Conservation (phyloP, 257 asterid species). For the Lavandula angustifolia region DNA sequence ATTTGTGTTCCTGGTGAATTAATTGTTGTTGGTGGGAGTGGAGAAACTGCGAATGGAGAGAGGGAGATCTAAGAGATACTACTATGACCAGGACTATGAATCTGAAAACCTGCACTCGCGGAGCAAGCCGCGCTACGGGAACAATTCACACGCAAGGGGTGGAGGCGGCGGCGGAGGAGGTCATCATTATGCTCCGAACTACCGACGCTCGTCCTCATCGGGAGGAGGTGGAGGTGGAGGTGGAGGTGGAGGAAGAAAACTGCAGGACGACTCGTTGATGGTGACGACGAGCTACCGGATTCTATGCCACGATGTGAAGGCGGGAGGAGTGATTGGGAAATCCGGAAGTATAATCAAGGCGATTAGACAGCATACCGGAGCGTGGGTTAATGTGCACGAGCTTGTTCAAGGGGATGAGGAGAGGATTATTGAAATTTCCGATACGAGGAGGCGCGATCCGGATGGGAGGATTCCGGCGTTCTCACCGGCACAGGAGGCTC, state of each 20-base stretch:
- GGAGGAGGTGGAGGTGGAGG: slow-evolving; percentile 15
- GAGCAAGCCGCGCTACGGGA: slow-evolving; percentile 50
- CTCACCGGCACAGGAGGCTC: slow-evolving; percentile 91
- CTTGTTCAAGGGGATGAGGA: slow-evolving; percentile 83
- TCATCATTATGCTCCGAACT: slow-evolving; percentile 41
- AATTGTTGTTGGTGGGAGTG: slow-evolving; percentile 21
- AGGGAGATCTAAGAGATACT: slow-evolving; percentile 84
- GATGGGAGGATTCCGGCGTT: slow-evolving; percentile 72
- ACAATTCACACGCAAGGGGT: slow-evolving; percentile 43
- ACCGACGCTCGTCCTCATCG: slow-evolving; percentile 46
- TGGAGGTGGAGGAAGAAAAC: slow-evolving; percentile 45
- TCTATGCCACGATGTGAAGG: slow-evolving; percentile 79
- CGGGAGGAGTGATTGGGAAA: slow-evolving; percentile 95
- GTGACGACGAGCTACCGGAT: slow-evolving; percentile 86
- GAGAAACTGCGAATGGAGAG: slow-evolving; percentile 55
- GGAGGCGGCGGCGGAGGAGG: slow-evolving; percentile 36
- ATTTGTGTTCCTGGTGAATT: background rate
- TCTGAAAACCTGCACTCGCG: slow-evolving; percentile 64
- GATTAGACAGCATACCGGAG: slow-evolving; percentile 93
- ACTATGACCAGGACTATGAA: slow-evolving; percentile 74
- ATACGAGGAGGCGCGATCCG: slow-evolving; percentile 68
- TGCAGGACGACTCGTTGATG: slow-evolving; percentile 55
- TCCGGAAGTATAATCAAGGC: slow-evolving; percentile 84
- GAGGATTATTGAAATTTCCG: slow-evolving; percentile 89
- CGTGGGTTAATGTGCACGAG: slow-evolving; percentile 92